Evolutionary conservation across 108 stramenopile genomes (phyloP), one percentile per base, ranked within the genome.

Genomic region (Skeletonema menzelii): DNA sequence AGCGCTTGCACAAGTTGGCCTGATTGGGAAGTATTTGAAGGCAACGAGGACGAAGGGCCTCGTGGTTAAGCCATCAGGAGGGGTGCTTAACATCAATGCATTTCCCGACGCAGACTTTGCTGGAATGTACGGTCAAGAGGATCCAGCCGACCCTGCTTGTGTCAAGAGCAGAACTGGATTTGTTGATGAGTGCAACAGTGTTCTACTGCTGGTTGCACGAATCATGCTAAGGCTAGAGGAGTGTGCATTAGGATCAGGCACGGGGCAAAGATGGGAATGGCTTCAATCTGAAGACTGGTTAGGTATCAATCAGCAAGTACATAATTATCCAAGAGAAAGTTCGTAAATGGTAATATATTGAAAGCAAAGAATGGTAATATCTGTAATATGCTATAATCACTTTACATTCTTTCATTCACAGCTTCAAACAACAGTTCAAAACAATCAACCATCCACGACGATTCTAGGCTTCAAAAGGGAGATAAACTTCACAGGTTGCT

Each of bases 401-500:
- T 46, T 4, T 46, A 46, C 17, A 17, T 46, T 46, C 15, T 46
- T 19, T 46, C 44, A 46, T 5, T 1, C 44, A 46, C 44, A 46
- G n/a, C n/a, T n/a, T n/a, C n/a, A n/a, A 46, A 0, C 5, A 46
- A 2, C 14, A 46, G 17, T 0, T 49, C 12, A 42, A n/a, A 37
- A 17, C 10, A 20, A 57, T 72, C 24, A 80, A 27, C 73, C 72
- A 53, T 79, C 82, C 49, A 82, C 60, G 73, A 72, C 59, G 24
- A 87, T 56, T 56, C 88, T 80, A 24, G 79, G 79, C 47, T 70
- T 31, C 56, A 86, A 67, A 35, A 90, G 86, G 30, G 77, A 85
- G 28, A 90, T 70, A 74, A 90, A 90, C 35, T 79, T 84, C 14
- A 90, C 72, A 13, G 86, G 84, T n/a, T 76, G 62, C 11, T 80